phyloP scores from a whole-genome alignment of 1,139 yeast species.

The Candida sp. region DNA sequence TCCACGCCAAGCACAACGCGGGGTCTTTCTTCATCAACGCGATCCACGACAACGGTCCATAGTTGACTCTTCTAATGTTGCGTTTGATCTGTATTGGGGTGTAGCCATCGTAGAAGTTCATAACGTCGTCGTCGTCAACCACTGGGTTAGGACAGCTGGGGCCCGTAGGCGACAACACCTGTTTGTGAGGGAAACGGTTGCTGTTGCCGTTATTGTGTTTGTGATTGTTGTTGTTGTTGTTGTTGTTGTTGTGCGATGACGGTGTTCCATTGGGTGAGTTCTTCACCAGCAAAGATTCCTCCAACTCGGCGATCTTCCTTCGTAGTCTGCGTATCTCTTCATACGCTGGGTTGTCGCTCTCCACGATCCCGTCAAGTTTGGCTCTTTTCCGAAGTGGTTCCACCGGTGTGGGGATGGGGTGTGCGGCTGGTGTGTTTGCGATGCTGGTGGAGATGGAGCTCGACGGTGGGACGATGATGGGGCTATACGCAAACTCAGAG shows the following conservation, averaged over 20 bases:
- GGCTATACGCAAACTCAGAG: too few species aligned
- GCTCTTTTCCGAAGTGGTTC: not conserved
- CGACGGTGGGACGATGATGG: too few species aligned
- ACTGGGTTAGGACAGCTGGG: constrained; percentile 25
- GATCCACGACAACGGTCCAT: constrained; percentile 56
- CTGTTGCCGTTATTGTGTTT: constrained; percentile 6
- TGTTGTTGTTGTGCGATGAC: not conserved
- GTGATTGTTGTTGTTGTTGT: not conserved
- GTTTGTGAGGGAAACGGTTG: constrained; percentile 13
- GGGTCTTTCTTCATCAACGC: constrained; percentile 53
- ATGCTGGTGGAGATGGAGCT: too few species aligned
- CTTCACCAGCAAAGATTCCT: not conserved
- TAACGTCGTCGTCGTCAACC: constrained; percentile 25
- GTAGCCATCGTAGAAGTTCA: constrained; percentile 48
- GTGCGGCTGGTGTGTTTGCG: not conserved
- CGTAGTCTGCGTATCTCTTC: constrained; percentile 8
- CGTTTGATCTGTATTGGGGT: constrained; percentile 42
- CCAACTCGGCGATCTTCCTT: constrained; percentile 4
- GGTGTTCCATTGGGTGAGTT: not conserved
- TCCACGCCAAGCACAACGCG: constrained; percentile 40
- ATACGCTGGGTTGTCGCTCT: not conserved
- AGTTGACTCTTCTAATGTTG: constrained; percentile 36
- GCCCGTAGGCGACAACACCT: constrained; percentile 2
- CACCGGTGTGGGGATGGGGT: not conserved
- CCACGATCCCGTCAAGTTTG: not conserved